Base-by-base conservation (phyloP, 768 basidiomycete species). In the Xerocomus potaroensis region DNA sequence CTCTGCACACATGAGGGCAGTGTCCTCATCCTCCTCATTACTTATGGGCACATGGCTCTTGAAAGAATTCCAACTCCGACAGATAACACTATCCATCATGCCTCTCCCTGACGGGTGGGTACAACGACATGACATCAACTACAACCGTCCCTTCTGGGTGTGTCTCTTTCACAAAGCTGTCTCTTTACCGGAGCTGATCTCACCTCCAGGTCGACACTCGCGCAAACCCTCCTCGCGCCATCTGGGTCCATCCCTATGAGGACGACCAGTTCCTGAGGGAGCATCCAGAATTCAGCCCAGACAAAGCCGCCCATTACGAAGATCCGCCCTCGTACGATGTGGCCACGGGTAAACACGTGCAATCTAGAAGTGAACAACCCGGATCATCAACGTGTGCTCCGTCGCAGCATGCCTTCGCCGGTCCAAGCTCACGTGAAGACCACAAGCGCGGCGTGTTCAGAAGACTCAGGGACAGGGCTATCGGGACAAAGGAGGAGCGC, bases 231-330 rank as follows among this genome's bases (percentile, higher is more conserved):
- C 78, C 83, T 1, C 76, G 85, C 0, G 72, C 79, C 0, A 86
- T 80, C 55, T 89, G 85, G 87, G 71, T 72, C 1, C 84, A 89
- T 57, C 85, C 87, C 1, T 78, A 78, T 48, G 81, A 87, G 46
- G 84, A 87, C 59, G 77, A 81, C 37, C 71, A 78, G 42, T 87
- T 75, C 62, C 69, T 84, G n/a, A 54, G 49, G 5, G 74, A 77
- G 37, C 76, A 83, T 50, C 78, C 81, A 8, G 74, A 78, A 4
- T 51, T 68, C 8, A 62, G 60, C 44, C 67, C 73, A 46, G 73
- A 74, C 50, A 54, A 22, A 14, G 33, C 36, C 6, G 3, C 45
- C 15, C 36, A 47, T 5, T 18, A 43, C 29, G 52, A 45, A n/a
- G 57, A 47, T 1, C 64, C 64, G 4, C 64, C 64, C 21, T 47